Conservation (phyloP, 108 stramenopile genomes). For the Epipyxis sp. region DNA sequence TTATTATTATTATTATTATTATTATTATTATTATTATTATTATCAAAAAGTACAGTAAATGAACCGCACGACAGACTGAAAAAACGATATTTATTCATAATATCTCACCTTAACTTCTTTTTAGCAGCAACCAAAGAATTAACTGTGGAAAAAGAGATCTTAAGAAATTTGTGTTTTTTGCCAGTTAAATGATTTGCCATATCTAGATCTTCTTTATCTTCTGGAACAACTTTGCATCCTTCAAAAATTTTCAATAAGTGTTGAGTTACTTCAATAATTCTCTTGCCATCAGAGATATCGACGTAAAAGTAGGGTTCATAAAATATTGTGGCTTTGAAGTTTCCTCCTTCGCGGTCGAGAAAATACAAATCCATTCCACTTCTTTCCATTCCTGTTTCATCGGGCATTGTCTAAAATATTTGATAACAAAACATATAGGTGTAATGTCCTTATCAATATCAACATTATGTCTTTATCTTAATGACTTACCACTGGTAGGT, state of each 20-base stretch:
- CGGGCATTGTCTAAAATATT: not conserved
- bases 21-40: not conserved
- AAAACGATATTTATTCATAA: slow-evolving; percentile 24
- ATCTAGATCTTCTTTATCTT: slow-evolving; percentile 63
- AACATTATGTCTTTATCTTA: no score
- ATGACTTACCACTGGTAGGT: not conserved
- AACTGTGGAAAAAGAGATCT: slow-evolving; percentile 63
- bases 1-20: slow-evolving; percentile 38
- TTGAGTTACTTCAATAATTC: not conserved
- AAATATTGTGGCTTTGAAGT: slow-evolving; percentile 80
- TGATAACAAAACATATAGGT: not conserved
- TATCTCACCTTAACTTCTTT: slow-evolving; percentile 9
- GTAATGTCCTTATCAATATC: not conserved
- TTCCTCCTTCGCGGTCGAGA: slow-evolving; percentile 62
- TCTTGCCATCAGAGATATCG: slow-evolving; percentile 24
- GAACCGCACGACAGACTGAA: slow-evolving; percentile 39
- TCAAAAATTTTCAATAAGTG: not conserved
- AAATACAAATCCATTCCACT: slow-evolving; percentile 88
- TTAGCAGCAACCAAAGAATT: slow-evolving; percentile 59
- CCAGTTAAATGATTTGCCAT: slow-evolving; percentile 64
- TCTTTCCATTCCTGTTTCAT: slow-evolving; percentile 44
- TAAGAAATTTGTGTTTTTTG: slow-evolving; percentile 57
- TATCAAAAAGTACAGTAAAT: slow-evolving; percentile 13
- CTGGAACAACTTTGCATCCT: slow-evolving; percentile 36
- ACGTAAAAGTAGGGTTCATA: slow-evolving; percentile 93